Evolutionary conservation across 2,329 filamentous ascomycete species (phyloP).

Genomic region (Botrytis fabae): DNA sequence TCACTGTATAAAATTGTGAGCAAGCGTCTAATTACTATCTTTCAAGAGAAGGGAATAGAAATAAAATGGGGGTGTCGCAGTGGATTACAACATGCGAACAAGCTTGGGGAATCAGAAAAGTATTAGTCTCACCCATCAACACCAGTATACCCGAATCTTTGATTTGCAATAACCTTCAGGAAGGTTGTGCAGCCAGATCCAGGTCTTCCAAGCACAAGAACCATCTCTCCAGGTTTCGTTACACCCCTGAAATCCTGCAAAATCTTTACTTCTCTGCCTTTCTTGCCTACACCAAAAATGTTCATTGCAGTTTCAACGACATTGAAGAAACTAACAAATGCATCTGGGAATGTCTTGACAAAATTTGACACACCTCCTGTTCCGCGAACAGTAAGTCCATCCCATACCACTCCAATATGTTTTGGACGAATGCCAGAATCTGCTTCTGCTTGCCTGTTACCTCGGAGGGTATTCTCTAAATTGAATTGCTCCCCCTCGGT

Average conservation of each 20-base stretch:
- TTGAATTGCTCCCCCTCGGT: slow-evolving; percentile 64
- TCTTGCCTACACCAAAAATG: slow-evolving; percentile 64
- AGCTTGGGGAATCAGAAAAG: background rate
- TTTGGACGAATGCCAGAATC: slow-evolving; percentile 80
- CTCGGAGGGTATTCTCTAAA: slow-evolving; percentile 71
- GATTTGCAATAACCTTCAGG: slow-evolving; percentile 55
- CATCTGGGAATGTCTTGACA: slow-evolving; percentile 72
- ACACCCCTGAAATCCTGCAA: slow-evolving; percentile 70
- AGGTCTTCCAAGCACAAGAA: slow-evolving; percentile 40
- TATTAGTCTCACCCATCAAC: slow-evolving; percentile 38
- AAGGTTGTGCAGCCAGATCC: slow-evolving; percentile 54
- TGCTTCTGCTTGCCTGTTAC: slow-evolving; percentile 68
- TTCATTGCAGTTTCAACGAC: slow-evolving; percentile 63
- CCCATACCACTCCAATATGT: slow-evolving; percentile 78
- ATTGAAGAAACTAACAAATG: slow-evolving; percentile 71
- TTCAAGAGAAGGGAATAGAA: background rate
- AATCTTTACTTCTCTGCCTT: slow-evolving; percentile 71
- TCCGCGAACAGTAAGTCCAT: slow-evolving; percentile 73
- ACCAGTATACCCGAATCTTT: slow-evolving; percentile 58
- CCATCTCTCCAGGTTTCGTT: slow-evolving; percentile 82
- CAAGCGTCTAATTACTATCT: background rate
- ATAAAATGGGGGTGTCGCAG: background rate
- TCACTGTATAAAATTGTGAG: slow-evolving; percentile 52
- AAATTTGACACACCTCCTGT: slow-evolving; percentile 72
- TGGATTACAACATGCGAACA: background rate